Conservation (phyloP, 2,329 filamentous ascomycete genomes). For the Colletotrichum caudatum region DNA sequence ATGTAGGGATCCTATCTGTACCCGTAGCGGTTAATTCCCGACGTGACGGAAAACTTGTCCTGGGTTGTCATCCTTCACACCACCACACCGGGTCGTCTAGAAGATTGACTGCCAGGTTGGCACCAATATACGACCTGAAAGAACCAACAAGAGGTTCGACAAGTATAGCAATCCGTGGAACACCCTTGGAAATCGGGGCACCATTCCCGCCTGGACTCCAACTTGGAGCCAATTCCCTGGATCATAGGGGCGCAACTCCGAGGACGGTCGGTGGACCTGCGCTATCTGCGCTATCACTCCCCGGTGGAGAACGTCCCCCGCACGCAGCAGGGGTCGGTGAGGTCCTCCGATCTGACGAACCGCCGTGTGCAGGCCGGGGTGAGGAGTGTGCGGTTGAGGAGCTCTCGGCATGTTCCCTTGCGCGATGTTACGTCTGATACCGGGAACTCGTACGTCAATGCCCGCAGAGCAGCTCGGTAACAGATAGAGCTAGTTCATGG, state of each 20-base stretch:
- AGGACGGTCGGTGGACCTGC: slow-evolving; percentile 28
- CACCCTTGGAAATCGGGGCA: not conserved
- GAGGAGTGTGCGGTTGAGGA: slow-evolving; percentile 4
- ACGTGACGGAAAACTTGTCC: not conserved
- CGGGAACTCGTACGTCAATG: slow-evolving; percentile 11
- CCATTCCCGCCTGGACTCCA: not conserved
- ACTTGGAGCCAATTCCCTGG: not conserved
- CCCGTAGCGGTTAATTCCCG: not conserved
- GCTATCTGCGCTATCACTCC: slow-evolving; percentile 30
- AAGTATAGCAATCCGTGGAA: not conserved
- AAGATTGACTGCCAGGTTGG: not conserved
- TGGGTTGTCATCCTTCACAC: slow-evolving; percentile 8
- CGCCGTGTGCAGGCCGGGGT: not conserved
- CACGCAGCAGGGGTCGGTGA: slow-evolving; percentile 39
- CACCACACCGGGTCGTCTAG: slow-evolving; percentile 1
- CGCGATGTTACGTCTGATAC: slow-evolving; percentile 23
- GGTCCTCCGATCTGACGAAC: slow-evolving; percentile 38
- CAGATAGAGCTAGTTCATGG: slow-evolving; percentile 3
- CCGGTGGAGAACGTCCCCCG: slow-evolving; percentile 23
- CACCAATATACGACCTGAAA: not conserved
- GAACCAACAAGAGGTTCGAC: not conserved
- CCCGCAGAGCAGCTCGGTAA: slow-evolving; percentile 15
- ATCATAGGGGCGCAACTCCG: slow-evolving; percentile 36
- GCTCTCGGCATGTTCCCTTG: slow-evolving; percentile 7
- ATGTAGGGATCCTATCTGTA: slow-evolving; percentile 3